Conservation (phyloP, 1,139 yeast genomes). For the Pichia sp. region DNA sequence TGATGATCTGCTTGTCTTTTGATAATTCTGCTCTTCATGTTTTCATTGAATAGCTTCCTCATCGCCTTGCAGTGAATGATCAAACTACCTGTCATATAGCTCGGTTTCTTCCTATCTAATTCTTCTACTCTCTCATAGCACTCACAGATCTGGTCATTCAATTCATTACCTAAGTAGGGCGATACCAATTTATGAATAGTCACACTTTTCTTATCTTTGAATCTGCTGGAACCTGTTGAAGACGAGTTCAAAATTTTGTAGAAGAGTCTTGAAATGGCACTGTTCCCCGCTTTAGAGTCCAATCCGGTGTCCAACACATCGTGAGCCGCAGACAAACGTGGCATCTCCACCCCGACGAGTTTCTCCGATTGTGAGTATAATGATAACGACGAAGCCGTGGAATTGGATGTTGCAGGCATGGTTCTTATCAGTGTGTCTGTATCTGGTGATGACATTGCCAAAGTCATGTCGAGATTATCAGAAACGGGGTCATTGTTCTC, state of each 20-base stretch:
- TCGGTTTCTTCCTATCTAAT: background rate
- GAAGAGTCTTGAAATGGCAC: constrained; percentile 1
- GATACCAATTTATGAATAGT: background rate
- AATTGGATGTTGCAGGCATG: background rate
- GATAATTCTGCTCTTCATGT: background rate
- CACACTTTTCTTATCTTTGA: background rate
- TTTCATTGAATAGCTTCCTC: constrained; percentile 1
- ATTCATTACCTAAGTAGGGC: constrained; percentile 1
- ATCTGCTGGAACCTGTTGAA: background rate
- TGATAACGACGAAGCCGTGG: background rate
- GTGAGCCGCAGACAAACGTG: background rate
- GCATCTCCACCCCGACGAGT: background rate
- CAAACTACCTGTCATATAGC: constrained; percentile 6
- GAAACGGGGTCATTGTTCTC: background rate
- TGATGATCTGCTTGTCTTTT: background rate
- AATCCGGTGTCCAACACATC: background rate
- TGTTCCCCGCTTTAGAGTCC: background rate
- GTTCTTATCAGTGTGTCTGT: background rate
- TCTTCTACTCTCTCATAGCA: background rate
- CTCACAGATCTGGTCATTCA: background rate
- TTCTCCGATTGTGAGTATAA: background rate
- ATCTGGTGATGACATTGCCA: background rate
- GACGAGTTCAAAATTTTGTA: constrained; percentile 1
- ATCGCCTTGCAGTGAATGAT: constrained; percentile 8
- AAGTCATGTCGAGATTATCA: background rate